These are phyloP conservation scores for Mycena galericulata DNA, from an alignment of 768 basidiomycete genomes.

Conservation along the genomic window DNA sequence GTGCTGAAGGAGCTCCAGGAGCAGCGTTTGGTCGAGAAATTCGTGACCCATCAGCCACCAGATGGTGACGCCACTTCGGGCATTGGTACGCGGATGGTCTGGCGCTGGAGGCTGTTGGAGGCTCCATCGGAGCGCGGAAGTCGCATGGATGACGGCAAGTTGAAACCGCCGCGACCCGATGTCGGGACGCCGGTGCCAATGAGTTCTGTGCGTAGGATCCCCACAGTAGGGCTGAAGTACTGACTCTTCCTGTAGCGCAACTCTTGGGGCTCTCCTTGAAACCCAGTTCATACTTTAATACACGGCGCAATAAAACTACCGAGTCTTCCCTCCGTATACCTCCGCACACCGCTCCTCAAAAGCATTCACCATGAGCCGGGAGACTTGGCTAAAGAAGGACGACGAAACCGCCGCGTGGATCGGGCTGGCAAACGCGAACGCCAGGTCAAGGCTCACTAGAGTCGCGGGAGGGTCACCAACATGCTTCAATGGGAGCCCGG, in stretches of 20 bases:
- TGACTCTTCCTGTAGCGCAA: too few species aligned
- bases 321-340: slow-evolving; percentile 66
- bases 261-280: too few species aligned
- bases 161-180: too few species aligned
- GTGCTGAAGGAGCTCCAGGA: slow-evolving; percentile 32
- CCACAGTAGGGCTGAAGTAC: too few species aligned
- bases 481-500: neutral
- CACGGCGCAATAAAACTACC: neutral
- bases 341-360: slow-evolving; percentile 88
- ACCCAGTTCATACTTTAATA: too few species aligned
- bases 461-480: slow-evolving; percentile 63
- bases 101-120: too few species aligned
- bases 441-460: slow-evolving; percentile 85
- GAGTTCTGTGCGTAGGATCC: too few species aligned
- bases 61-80: neutral
- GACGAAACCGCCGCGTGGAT: slow-evolving; percentile 86
- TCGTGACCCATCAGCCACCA: neutral
- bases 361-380: slow-evolving; percentile 89
- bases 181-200: too few species aligned
- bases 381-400: slow-evolving; percentile 88
- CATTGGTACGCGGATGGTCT: too few species aligned
- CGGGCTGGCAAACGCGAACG: slow-evolving; percentile 89
- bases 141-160: too few species aligned
- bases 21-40: neutral
- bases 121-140: too few species aligned